These are phyloP conservation scores for Talaromyces amestolkiae DNA, from an alignment of 2,329 filamentous ascomycete genomes.

Conservation along the genomic window DNA sequence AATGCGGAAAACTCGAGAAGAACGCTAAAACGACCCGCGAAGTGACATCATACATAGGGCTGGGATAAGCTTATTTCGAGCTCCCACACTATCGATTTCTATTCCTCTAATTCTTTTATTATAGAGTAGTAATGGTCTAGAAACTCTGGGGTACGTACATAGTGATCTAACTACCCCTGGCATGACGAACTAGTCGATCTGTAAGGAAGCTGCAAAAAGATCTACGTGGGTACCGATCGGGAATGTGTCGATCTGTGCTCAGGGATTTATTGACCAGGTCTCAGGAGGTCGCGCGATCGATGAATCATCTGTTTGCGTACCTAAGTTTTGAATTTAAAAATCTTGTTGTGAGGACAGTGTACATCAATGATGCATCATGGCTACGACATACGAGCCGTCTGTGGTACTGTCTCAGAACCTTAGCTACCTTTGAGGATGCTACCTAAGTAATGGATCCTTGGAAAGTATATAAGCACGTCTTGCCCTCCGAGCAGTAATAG, in stretches of 20 bases:
- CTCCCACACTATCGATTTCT: neutral
- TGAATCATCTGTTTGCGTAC: neutral
- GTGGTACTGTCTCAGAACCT: neutral
- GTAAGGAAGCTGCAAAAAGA: neutral
- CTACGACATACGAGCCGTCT: neutral
- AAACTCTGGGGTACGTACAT: too few species aligned
- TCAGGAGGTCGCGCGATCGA: neutral
- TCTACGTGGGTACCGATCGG: neutral
- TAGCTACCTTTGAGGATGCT: neutral
- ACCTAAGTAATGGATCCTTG: neutral
- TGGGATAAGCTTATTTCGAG: neutral
- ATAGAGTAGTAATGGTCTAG: too few species aligned
- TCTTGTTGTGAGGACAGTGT: neutral
- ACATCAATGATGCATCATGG: neutral
- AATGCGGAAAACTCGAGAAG: neutral
- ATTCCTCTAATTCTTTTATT: too few species aligned
- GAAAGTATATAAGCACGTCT: neutral
- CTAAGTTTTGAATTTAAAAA: neutral
- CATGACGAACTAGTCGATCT: neutral
- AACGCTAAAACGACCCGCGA: neutral
- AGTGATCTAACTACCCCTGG: neutral
- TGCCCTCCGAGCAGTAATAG: neutral
- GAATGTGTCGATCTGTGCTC: neutral
- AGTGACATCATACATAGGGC: slow-evolving; percentile 3
- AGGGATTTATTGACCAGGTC: neutral